Conservation (phyloP, 2,329 filamentous ascomycete genomes). For the Botrytis fabae region DNA sequence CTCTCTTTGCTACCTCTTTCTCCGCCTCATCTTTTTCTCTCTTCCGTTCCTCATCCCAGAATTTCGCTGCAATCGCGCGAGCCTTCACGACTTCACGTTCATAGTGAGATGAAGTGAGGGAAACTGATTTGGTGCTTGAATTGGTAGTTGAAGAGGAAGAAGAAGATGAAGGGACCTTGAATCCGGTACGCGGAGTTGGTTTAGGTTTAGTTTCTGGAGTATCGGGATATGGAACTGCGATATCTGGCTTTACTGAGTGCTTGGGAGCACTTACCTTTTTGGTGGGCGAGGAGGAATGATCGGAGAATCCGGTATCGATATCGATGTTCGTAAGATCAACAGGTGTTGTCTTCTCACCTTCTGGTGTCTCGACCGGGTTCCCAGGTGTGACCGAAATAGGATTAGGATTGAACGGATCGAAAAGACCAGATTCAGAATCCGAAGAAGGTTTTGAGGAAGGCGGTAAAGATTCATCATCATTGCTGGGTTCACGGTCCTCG, state of each 20-base stretch:
- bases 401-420: neutral
- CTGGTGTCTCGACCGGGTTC: neutral
- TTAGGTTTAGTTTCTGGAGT: neutral
- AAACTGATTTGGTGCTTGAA: neutral
- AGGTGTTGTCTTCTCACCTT: neutral
- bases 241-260: neutral
- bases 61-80: neutral
- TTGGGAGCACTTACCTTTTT: neutral
- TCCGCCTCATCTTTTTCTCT: no score
- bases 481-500: no score
- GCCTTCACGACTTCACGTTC: neutral
- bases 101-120: neutral
- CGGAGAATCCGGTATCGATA: neutral
- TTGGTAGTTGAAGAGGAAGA: neutral
- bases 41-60: neutral
- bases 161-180: neutral
- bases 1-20: neutral
- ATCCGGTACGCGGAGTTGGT: neutral
- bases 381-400: neutral
- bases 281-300: neutral
- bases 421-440: neutral
- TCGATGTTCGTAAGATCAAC: neutral
- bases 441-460: neutral
- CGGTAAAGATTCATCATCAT: neutral
- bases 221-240: neutral